Base-by-base conservation (phyloP, 2,329 filamentous ascomycete species). In the Paracorniculantispora psalliotae region DNA sequence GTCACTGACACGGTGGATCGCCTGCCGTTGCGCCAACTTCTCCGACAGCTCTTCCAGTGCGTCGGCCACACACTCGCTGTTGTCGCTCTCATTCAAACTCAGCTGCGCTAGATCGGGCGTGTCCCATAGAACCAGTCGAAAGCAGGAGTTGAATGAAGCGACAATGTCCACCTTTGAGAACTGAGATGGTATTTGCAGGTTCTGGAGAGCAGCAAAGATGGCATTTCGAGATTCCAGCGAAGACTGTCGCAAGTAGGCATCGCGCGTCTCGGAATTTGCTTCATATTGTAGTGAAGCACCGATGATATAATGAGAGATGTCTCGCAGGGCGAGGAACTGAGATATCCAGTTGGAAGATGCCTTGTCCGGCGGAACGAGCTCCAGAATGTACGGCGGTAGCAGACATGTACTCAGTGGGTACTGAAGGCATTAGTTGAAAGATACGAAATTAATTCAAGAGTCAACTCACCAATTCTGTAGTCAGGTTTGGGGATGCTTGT, bases 1-100 rank as follows among this genome's bases (percentile, higher is more conserved):
- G 63, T 77, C 74, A 58, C 74, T 76, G n/a, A 73, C 65, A n/a
- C 74, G 69, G 53, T 72, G 68, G 33, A 74, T 63, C 2, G 72
- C 60, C 59, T 73, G 72, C 15, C 73, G 67, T 28, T 73, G 67
- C 28, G 55, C 66, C 7, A 76, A 66, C 46, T 65, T 71, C 15
- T 64, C 58, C 48, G 69, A 71, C 30, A 77, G 65, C 6, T 64
- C 60, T 64, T 75, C 71, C 37, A 76, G 62, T 0, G 73, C 72
- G 60, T 75, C 73, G 47, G 71, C 65, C 43, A 72, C 71, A 30
- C 63, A 66, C 44, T 73, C 72, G 58, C 75, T 70, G 15, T 61
- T 61, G 9, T 66, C 61, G 1, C 63, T 59, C 21, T 67, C 69
- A 5, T 64, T 57, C 3, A 66, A 63, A 43, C 66, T 64, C 44